Evolutionary conservation across 2,329 filamentous ascomycete species (phyloP).

Genomic region (Clonostachys rosea): DNA sequence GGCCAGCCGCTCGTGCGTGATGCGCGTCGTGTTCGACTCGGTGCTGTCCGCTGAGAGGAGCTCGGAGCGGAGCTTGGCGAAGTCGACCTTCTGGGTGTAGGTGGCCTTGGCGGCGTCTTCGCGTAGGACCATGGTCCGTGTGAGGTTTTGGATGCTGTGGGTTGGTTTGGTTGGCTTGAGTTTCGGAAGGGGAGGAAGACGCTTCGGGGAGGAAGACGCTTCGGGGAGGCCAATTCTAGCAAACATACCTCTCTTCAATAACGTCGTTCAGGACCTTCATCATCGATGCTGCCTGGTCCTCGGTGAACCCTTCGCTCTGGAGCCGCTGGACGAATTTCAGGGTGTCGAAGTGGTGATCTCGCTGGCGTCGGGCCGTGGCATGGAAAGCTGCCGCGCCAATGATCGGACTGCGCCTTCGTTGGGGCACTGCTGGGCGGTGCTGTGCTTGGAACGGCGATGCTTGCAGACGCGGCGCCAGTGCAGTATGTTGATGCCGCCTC

Average conservation of each 20-base stretch:
- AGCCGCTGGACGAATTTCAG: slow-evolving; percentile 93
- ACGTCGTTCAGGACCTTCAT: slow-evolving; percentile 97
- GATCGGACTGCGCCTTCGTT: slow-evolving; percentile 9
- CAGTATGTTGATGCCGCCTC: background rate
- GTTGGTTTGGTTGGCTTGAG: background rate
- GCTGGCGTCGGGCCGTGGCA: slow-evolving; percentile 48
- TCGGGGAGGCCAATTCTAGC: background rate
- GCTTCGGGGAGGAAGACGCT: background rate
- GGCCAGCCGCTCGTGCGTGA: slow-evolving; percentile 85
- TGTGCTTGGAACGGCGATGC: background rate
- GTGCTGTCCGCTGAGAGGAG: slow-evolving; percentile 88
- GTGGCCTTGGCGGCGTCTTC: slow-evolving; percentile 84
- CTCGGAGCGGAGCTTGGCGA: slow-evolving; percentile 93
- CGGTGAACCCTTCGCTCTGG: slow-evolving; percentile 87
- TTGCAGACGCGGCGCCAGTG: background rate
- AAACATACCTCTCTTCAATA: slow-evolving; percentile 80
- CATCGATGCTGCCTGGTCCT: slow-evolving; percentile 94
- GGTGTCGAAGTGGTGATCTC: slow-evolving; percentile 97
- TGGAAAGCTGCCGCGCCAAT: slow-evolving; percentile 63
- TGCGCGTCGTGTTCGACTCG: slow-evolving; percentile 82
- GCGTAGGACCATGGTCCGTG: slow-evolving; percentile 93
- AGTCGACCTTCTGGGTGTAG: slow-evolving; percentile 90
- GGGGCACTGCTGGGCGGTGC: slow-evolving; percentile 2
- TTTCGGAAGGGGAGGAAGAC: background rate
- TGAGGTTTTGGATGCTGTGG: slow-evolving; percentile 86